A percentile compares a stretch with the other conserved stretches of the same genome.
Conservation (phyloP, 2,329 filamentous ascomycete genomes). For the Lasiodiplodia sp. region DNA sequence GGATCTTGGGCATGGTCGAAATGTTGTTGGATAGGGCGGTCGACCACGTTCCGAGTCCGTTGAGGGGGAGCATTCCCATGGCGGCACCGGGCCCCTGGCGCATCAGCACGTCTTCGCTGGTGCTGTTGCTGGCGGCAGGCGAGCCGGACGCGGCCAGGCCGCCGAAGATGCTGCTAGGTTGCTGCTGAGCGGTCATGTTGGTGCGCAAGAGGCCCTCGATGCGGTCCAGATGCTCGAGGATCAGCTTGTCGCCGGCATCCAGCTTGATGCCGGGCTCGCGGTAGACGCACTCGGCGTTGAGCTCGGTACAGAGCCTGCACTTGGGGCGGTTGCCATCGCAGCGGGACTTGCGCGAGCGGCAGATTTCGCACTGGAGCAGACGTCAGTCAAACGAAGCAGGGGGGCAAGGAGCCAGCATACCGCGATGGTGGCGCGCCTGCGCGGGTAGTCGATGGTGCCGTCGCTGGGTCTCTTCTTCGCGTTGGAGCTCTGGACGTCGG, state of each 20-base stretch:
- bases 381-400: constrained; percentile 36
- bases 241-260: constrained; percentile 85
- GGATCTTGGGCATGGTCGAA: constrained; percentile 84
- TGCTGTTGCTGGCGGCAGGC: constrained; percentile 52
- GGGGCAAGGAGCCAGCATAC: constrained; percentile 33
- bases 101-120: constrained; percentile 52
- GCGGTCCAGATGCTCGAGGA: constrained; percentile 77
- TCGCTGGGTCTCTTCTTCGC: constrained; percentile 49
- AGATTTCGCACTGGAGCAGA: constrained; percentile 76
- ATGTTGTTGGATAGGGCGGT: constrained; percentile 73
- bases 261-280: constrained; percentile 86
- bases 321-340: constrained; percentile 83
- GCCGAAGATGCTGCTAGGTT: constrained; percentile 58
- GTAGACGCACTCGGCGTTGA: constrained; percentile 84
- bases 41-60: constrained; percentile 75
- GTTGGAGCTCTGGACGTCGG: constrained; percentile 42
- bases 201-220: constrained; percentile 83
- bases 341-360: constrained; percentile 78
- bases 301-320: constrained; percentile 82
- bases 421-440: constrained; percentile 51
- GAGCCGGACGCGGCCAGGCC: constrained; percentile 40
- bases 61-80: constrained; percentile 49
- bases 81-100: constrained; percentile 46
- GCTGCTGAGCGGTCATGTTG: constrained; percentile 62
- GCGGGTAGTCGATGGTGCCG: constrained; percentile 52